Conservation (phyloP, 352 stramenopile genomes). For the Phytophthora niederhauseri region DNA sequence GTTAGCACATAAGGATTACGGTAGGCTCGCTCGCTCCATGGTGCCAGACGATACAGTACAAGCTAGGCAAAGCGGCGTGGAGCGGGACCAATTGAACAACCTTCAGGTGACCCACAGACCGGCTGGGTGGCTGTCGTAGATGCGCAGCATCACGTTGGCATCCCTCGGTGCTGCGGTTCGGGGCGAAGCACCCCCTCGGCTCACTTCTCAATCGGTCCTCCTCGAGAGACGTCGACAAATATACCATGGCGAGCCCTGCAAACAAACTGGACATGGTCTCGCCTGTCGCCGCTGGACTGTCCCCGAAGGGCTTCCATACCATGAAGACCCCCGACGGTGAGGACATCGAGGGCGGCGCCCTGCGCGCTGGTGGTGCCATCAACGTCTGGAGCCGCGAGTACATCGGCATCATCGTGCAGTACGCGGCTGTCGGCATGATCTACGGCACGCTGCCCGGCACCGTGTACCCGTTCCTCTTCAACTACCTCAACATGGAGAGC, state of each 20-base stretch:
- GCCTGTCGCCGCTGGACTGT: slow-evolving; percentile 22
- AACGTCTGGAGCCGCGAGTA: slow-evolving; percentile 44
- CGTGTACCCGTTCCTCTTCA: slow-evolving; percentile 51
- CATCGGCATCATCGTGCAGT: slow-evolving; percentile 54
- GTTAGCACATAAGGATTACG: background rate
- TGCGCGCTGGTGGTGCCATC: slow-evolving; percentile 43
- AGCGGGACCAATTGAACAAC: slow-evolving; percentile 31
- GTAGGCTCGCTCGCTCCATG: slow-evolving; percentile 10
- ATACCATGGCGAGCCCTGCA: slow-evolving; percentile 18
- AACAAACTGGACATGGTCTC: slow-evolving; percentile 31
- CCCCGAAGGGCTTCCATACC: slow-evolving; percentile 31
- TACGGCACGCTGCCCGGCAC: slow-evolving; percentile 49
- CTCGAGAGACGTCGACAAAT: slow-evolving; percentile 1
- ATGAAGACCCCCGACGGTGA: slow-evolving; percentile 47
- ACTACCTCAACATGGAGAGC: slow-evolving; percentile 59
- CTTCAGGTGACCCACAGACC: slow-evolving; percentile 12
- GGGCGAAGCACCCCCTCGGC: slow-evolving; percentile 4
- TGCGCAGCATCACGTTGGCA: slow-evolving; percentile 10
- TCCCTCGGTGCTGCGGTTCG: background rate
- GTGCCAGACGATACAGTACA: slow-evolving; percentile 38
- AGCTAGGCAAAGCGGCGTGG: slow-evolving; percentile 28
- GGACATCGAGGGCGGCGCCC: slow-evolving; percentile 43
- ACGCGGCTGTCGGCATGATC: slow-evolving; percentile 50
- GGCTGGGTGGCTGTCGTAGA: slow-evolving; percentile 24
- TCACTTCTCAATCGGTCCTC: slow-evolving; percentile 29